A percentile compares a stretch with the other conserved stretches of the same genome.
These are phyloP conservation scores for Penicillium paradoxum DNA, from an alignment of 495 filamentous ascomycete species.

Conservation along the genomic window DNA sequence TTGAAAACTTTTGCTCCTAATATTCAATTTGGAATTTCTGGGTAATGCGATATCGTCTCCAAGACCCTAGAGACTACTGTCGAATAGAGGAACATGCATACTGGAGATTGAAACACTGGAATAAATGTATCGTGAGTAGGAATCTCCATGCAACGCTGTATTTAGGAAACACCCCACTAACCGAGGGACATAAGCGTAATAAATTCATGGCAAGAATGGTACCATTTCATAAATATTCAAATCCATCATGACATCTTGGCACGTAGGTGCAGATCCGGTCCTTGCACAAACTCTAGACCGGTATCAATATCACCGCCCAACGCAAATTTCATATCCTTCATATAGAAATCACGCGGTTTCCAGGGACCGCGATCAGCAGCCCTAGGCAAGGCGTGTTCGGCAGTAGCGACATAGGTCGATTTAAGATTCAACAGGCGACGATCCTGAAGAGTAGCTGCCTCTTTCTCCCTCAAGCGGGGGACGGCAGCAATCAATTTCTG, in stretches of 20 bases:
- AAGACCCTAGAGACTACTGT: too few species aligned
- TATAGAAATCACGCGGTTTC: slow-evolving; percentile 50
- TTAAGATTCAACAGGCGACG: slow-evolving; percentile 41
- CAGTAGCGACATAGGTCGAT: slow-evolving; percentile 48
- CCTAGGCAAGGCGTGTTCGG: slow-evolving; percentile 36
- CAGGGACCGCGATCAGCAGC: slow-evolving; percentile 49
- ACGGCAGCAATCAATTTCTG: slow-evolving; percentile 34
- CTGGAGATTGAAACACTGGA: too few species aligned
- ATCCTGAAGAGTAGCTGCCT: slow-evolving; percentile 29
- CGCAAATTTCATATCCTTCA: slow-evolving; percentile 48
- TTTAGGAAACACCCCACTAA: not conserved
- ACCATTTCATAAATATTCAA: slow-evolving; percentile 6
- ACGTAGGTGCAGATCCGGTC: slow-evolving; percentile 17
- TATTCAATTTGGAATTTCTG: too few species aligned
- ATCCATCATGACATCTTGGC: slow-evolving; percentile 19
- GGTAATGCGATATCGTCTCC: too few species aligned
- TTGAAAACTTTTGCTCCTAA: too few species aligned
- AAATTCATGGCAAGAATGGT: not conserved
- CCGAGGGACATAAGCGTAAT: too few species aligned
- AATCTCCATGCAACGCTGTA: not conserved
- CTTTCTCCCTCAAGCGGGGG: slow-evolving; percentile 33
- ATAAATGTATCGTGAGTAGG: not conserved
- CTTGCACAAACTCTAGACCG: slow-evolving; percentile 31
- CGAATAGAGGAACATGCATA: too few species aligned
- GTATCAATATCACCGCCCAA: slow-evolving; percentile 43